Evolutionary conservation across 139 green algal species (phyloP).

Genomic region (Edaphochlamys debaryana): DNA sequence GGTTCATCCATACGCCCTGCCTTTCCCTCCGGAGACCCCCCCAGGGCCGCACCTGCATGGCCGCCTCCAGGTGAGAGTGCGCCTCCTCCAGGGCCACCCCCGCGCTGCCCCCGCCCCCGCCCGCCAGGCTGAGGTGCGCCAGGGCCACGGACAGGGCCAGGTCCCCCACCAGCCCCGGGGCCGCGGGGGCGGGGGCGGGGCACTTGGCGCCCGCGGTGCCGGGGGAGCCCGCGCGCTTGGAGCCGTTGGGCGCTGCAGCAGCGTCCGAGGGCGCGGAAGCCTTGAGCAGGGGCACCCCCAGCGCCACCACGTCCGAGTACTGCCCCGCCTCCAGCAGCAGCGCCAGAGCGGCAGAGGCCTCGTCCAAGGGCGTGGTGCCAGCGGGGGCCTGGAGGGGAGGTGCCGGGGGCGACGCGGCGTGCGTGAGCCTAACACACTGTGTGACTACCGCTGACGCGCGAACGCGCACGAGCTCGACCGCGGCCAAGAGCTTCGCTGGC

Average conservation of each 20-base stretch:
- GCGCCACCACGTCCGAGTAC: background rate
- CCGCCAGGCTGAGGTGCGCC: constrained; percentile 31
- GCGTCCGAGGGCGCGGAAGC: background rate
- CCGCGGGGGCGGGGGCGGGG: too few relatives aligned
- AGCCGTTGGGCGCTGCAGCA: too few relatives aligned
- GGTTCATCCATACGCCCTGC: too few relatives aligned
- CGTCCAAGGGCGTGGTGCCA: constrained; percentile 16
- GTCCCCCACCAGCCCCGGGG: background rate
- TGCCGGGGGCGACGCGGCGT: too few relatives aligned
- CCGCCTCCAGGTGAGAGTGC: constrained; percentile 11
- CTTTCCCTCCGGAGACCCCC: too few relatives aligned
- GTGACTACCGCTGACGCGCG: too few relatives aligned
- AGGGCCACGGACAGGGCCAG: constrained; percentile 22
- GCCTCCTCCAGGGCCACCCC: background rate
- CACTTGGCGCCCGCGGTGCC: background rate
- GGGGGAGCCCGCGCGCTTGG: too few relatives aligned
- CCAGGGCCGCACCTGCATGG: constrained; percentile 5
- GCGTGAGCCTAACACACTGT: background rate
- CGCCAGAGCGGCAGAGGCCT: constrained; percentile 34
- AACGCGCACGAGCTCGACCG: too few relatives aligned
- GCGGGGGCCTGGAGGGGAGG: background rate
- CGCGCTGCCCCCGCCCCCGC: background rate
- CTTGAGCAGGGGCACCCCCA: constrained; percentile 14
- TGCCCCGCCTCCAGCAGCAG: constrained; percentile 30
- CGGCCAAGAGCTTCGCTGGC: too few relatives aligned